Base-by-base conservation (phyloP, 2,329 filamentous ascomycete genomes). In the Fusarium protoensiforme region DNA sequence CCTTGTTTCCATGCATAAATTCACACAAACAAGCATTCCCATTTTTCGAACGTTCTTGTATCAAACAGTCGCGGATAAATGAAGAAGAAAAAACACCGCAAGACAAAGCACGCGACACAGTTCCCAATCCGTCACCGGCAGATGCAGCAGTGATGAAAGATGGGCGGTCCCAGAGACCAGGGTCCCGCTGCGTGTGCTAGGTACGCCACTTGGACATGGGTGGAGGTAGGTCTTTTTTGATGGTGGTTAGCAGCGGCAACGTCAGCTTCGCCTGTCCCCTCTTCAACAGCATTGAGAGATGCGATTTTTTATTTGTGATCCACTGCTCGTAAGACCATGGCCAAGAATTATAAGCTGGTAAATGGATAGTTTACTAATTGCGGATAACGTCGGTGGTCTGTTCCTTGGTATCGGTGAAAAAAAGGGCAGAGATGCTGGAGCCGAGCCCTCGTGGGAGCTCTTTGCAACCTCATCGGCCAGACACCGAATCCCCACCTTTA, bases 91-190 rank as follows among this genome's bases (percentile, higher is more conserved):
- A 39, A 53, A 33, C 38, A 36, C 61, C 67, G 29, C 38, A 16
- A 61, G 11, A 22, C 24, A 6, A 64, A 71, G 73, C 65, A 77
- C 66, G 31, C 72, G 74, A 77, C 72, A 69, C 41, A 70, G 10
- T 63, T 65, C 75, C 75, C 51, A 72, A 67, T 69, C 54, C 43
- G 72, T 77, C 72, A 75, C 72, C 75, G 63, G 72, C 22, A 9
- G 29, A 56, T 70, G 62, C 58, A 48, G 46, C 58, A 31, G 51
- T 48, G 56, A 62, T 66, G 69, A 58, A 36, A 36, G 48, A 67
- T 53, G n/a, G 27, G 27, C n/a, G 38, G 57, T 61, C 14, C 56
- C 11, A 20, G 57, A 24, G 48, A 56, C 64, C 48, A 36, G 64
- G 63, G 60, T 58, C 20, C n/a, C 7, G n/a, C 27, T 72, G 64